These are phyloP conservation scores for Citrus sp. DNA, from an alignment of 345 rosid species.

Conservation along the genomic window DNA sequence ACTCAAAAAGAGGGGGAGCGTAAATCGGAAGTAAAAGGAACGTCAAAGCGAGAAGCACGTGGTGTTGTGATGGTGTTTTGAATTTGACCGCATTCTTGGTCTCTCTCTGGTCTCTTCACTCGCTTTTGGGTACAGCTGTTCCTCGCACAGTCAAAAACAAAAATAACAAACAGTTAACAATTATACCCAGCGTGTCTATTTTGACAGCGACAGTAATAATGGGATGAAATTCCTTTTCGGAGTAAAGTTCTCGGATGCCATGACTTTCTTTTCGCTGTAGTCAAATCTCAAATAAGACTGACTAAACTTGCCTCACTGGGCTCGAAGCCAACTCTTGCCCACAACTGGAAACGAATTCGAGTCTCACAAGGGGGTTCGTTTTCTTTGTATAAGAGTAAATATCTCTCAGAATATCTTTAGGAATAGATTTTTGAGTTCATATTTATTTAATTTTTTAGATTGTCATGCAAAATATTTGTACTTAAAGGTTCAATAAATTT, in stretches of 20 bases:
- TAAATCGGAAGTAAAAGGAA: not conserved
- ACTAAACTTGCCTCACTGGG: too few relatives aligned
- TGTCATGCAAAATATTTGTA: too few relatives aligned
- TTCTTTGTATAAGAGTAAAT: too few relatives aligned
- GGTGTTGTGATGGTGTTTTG: not conserved
- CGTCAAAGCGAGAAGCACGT: conserved; percentile 4
- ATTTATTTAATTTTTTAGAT: too few relatives aligned
- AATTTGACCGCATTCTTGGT: not conserved
- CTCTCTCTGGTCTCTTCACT: too few relatives aligned
- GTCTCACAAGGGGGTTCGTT: too few relatives aligned
- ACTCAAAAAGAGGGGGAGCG: not conserved
- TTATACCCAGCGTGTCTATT: not conserved
- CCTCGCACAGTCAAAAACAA: not conserved
- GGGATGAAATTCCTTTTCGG: not conserved
- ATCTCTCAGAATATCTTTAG: too few relatives aligned
- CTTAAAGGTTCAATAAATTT: too few relatives aligned
- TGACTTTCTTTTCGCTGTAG: not conserved
- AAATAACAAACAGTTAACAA: not conserved
- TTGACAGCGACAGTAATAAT: not conserved
- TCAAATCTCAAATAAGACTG: not conserved
- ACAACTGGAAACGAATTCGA: too few relatives aligned
- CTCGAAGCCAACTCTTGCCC: too few relatives aligned
- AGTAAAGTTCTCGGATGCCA: not conserved
- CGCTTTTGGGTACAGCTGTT: not conserved
- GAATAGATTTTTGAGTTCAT: too few relatives aligned